phyloP scores from a whole-genome alignment of 2,329 filamentous ascomycete genomes.

The Sporothrix globosa region DNA sequence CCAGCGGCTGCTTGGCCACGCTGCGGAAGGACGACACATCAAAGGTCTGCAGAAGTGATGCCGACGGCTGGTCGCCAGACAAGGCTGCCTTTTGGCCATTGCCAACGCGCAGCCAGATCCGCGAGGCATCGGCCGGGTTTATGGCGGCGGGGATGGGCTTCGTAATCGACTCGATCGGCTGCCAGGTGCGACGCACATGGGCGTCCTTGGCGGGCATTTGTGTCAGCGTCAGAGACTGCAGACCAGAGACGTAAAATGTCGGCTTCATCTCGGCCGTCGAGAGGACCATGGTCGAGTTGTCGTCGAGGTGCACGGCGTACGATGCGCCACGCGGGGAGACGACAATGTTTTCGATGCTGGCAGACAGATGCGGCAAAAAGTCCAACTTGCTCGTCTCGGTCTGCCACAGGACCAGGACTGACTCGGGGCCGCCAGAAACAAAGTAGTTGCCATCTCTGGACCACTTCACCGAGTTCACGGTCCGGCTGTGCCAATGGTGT shows the following conservation, averaged over 20 bases:
- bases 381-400: constrained; percentile 81
- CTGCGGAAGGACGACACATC: constrained; percentile 80
- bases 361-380: constrained; percentile 86
- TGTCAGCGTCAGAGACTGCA: constrained; percentile 67
- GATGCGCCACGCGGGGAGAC: constrained; percentile 78
- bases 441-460: constrained; percentile 92
- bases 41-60: constrained; percentile 75
- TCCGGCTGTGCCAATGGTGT: constrained; percentile 88
- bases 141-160: constrained; percentile 63
- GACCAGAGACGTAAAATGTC: constrained; percentile 78
- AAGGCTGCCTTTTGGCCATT: constrained; percentile 57
- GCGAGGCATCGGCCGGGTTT: constrained; percentile 64
- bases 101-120: constrained; percentile 69
- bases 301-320: constrained; percentile 82
- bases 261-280: constrained; percentile 89
- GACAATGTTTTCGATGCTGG: constrained; percentile 80
- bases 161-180: constrained; percentile 49
- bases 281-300: constrained; percentile 89
- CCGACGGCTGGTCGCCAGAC: constrained; percentile 47
- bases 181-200: constrained; percentile 57
- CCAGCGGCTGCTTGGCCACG: constrained; percentile 82
- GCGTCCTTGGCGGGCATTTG: constrained; percentile 56
- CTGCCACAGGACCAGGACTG: constrained; percentile 90
- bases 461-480: constrained; percentile 86
- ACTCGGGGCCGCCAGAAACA: constrained; percentile 89